These are phyloP conservation scores for Coemansia biformis DNA, from an alignment of 192 early-diverging fungal species.

Conservation along the genomic window DNA sequence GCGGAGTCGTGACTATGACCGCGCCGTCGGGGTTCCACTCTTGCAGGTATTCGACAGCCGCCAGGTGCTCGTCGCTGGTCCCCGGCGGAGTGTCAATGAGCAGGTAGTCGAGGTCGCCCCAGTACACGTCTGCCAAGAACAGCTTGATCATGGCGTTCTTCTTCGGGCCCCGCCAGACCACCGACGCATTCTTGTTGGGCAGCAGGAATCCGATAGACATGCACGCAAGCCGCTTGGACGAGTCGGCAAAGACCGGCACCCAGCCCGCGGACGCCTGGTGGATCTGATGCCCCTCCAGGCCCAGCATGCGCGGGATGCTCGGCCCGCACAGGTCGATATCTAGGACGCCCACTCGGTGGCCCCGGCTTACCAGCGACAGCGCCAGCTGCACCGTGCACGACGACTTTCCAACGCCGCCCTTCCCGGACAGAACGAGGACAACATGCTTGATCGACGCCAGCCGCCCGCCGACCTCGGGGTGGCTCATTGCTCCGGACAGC, in stretches of 20 bases:
- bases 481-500: slow-evolving; percentile 44
- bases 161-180: slow-evolving; percentile 98
- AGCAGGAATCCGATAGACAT: slow-evolving; percentile 98
- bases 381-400: slow-evolving; percentile 89
- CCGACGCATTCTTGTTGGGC: slow-evolving; percentile 79
- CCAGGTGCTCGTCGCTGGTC: slow-evolving; percentile 96
- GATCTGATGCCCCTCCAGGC: slow-evolving; percentile 79
- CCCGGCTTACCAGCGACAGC: slow-evolving; percentile 56
- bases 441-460: slow-evolving; percentile 69
- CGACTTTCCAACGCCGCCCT: slow-evolving; percentile 97
- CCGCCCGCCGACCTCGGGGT: slow-evolving; percentile 36
- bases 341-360: slow-evolving; percentile 77
- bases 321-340: slow-evolving; percentile 99
- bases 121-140: slow-evolving; percentile 92
- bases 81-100: slow-evolving; percentile 97
- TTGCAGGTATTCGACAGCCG: slow-evolving; percentile 85
- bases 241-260: slow-evolving; percentile 72
- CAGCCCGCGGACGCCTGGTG: slow-evolving; percentile 88
- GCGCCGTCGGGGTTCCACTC: slow-evolving; percentile 78
- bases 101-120: slow-evolving; percentile 93
- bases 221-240: slow-evolving; percentile 64
- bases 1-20: slow-evolving; percentile 95
- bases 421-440: slow-evolving; percentile 92
- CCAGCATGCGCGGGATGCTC: slow-evolving; percentile 92
- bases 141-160: slow-evolving; percentile 99